These are phyloP conservation scores for Bonia amplexicaulis DNA, from an alignment of 176 grass and related monocot species.

Conservation along the genomic window DNA sequence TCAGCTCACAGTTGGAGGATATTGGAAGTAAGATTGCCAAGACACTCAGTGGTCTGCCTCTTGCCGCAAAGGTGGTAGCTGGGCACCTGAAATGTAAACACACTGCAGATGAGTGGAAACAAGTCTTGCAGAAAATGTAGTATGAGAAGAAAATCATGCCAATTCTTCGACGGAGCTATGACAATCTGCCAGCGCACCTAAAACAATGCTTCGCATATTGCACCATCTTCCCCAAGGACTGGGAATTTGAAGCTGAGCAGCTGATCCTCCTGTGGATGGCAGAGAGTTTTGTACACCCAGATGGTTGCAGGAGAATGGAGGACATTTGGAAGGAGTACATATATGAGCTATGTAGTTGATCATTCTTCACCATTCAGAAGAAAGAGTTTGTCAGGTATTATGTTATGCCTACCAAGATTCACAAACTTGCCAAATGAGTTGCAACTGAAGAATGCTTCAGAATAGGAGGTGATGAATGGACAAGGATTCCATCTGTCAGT, in stretches of 20 bases:
- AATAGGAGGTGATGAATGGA: conserved; percentile 19
- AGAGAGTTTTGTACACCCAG: conserved; percentile 31
- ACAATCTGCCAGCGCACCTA: conserved; percentile 30
- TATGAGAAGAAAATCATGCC: conserved; percentile 36
- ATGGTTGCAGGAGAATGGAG: conserved; percentile 28
- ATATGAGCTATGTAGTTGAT: conserved; percentile 4
- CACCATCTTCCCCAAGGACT: conserved; percentile 38
- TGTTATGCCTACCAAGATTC: conserved; percentile 38
- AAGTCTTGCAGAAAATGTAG: not conserved
- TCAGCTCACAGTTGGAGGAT: not conserved
- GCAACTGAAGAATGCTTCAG: conserved; percentile 35
- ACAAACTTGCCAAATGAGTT: conserved; percentile 44
- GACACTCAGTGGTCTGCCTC: conserved; percentile 27
- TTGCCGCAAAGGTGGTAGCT: conserved; percentile 26
- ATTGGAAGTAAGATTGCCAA: conserved; percentile 28
- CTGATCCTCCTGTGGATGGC: conserved; percentile 49
- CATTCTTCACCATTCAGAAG: conserved; percentile 29
- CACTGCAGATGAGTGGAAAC: not conserved
- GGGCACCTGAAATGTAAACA: conserved; percentile 2
- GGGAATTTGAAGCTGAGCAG: conserved; percentile 18
- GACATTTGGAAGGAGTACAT: conserved; percentile 37
- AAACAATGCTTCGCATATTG: conserved; percentile 41
- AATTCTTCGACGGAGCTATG: conserved; percentile 36
- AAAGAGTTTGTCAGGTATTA: conserved; percentile 16
- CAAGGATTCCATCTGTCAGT: conserved; percentile 48